phyloP scores from a whole-genome alignment of 73 alveolate genomes.

The Tetrahymena elliotti region DNA sequence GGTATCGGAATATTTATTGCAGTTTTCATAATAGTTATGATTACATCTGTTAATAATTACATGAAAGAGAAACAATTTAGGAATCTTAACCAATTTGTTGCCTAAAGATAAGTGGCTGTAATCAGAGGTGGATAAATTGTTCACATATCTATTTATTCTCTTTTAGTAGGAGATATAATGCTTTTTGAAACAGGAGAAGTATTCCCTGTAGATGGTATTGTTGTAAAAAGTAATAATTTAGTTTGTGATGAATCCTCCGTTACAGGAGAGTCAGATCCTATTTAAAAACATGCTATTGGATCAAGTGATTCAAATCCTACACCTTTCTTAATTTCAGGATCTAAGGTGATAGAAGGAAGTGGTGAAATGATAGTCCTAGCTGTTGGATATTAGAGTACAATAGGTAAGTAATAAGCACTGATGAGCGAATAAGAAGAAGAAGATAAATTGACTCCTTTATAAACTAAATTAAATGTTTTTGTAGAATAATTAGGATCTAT shows the following conservation, averaged over 20 bases:
- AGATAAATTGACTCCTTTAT: slow-evolving; percentile 81
- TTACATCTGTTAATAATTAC: slow-evolving; percentile 83
- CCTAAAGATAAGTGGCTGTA: slow-evolving; percentile 57
- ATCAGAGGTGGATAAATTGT: slow-evolving; percentile 65
- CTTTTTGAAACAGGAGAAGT: slow-evolving; percentile 80
- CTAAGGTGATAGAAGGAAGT: slow-evolving; percentile 81
- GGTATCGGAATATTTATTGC: slow-evolving; percentile 92
- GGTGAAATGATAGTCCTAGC: slow-evolving; percentile 82
- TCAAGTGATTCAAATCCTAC: slow-evolving; percentile 47
- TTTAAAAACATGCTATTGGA: slow-evolving; percentile 61
- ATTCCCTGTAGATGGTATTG: slow-evolving; percentile 89
- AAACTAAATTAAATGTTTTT: slow-evolving; percentile 75
- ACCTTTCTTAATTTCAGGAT: slow-evolving; percentile 81
- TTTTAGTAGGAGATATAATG: slow-evolving; percentile 88
- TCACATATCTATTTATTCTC: slow-evolving; percentile 57
- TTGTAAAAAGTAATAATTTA: slow-evolving; percentile 64
- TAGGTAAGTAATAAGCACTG: slow-evolving; percentile 67
- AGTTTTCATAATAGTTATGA: slow-evolving; percentile 79
- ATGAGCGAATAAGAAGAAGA: slow-evolving; percentile 55
- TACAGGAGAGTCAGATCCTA: slow-evolving; percentile 89
- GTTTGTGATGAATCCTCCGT: slow-evolving; percentile 83
- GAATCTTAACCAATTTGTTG: slow-evolving; percentile 71
- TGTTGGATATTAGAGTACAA: slow-evolving; percentile 79
- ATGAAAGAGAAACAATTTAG: slow-evolving; percentile 79
- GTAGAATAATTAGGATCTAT: slow-evolving; percentile 83